Evolutionary conservation across 139 green algal genomes (phyloP).

Genomic region (Diplosphaera chodatii): DNA sequence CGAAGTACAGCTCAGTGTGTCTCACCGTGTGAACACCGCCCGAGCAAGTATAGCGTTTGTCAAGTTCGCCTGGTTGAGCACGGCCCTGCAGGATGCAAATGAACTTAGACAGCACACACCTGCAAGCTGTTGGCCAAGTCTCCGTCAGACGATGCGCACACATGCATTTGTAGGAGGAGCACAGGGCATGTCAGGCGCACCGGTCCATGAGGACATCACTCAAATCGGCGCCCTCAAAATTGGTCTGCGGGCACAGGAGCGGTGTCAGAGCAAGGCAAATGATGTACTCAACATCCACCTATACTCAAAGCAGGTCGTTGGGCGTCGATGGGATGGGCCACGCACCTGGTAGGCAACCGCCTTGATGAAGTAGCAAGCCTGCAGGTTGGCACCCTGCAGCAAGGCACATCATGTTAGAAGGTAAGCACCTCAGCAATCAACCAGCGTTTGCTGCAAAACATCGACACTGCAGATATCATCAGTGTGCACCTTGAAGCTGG

Average conservation of each 20-base stretch:
- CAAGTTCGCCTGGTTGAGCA: slow-evolving; percentile 82
- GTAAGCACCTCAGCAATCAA: too few relatives aligned
- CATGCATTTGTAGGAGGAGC: too few relatives aligned
- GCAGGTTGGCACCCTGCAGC: slow-evolving; percentile 24
- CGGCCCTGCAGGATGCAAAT: too few relatives aligned
- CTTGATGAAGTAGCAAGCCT: slow-evolving; percentile 75
- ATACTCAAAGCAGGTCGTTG: too few relatives aligned
- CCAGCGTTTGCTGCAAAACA: too few relatives aligned
- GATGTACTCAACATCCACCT: too few relatives aligned
- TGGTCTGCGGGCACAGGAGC: slow-evolving; percentile 18
- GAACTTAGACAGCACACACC: background rate
- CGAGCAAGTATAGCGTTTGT: slow-evolving; percentile 72
- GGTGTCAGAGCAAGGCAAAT: background rate
- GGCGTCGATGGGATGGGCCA: too few relatives aligned
- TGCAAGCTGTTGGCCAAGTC: too few relatives aligned
- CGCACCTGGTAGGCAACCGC: slow-evolving; percentile 49
- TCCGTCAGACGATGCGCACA: too few relatives aligned
- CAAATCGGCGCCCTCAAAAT: slow-evolving; percentile 74
- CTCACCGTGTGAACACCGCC: slow-evolving; percentile 66
- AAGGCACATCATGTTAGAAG: too few relatives aligned
- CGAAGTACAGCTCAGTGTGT: too few relatives aligned
- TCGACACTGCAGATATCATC: too few relatives aligned
- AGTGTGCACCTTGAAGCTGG: slow-evolving; percentile 70
- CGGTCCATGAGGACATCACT: slow-evolving; percentile 87
- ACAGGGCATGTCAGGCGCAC: background rate